phyloP scores from a whole-genome alignment of 176 grass and related monocot genomes.

The Cenchrus fungigraminus region DNA sequence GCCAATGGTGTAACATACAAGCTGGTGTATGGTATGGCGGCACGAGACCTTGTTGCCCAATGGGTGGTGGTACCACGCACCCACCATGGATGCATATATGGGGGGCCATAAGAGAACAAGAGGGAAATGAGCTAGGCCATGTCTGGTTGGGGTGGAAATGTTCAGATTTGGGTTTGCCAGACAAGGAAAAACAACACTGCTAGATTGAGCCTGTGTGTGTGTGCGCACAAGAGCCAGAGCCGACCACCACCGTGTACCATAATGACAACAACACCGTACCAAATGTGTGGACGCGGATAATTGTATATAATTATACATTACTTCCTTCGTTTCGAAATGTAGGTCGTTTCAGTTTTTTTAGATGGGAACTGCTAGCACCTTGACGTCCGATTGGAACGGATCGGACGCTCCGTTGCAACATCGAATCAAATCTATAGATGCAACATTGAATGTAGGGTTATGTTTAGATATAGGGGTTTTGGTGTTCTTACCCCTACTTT shows the following conservation, averaged over 20 bases:
- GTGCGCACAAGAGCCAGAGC: neutral
- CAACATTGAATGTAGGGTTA: no score
- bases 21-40: neutral
- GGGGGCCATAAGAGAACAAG: neutral
- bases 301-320: neutral
- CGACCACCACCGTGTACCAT: neutral
- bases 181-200: neutral
- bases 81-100: no score
- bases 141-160: neutral
- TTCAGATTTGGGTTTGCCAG: slow-evolving; percentile 13
- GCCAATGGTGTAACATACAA: slow-evolving; percentile 12
- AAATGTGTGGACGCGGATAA: neutral
- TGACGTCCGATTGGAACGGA: no score
- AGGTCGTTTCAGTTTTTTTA: no score
- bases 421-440: no score
- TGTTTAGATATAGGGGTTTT: no score
- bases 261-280: neutral
- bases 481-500: no score
- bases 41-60: slow-evolving; percentile 48
- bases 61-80: slow-evolving; percentile 30
- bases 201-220: neutral
- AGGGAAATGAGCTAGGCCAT: neutral
- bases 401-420: no score
- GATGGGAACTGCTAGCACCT: no score
- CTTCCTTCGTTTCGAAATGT: no score